Evolutionary conservation across 108 stramenopile genomes (phyloP).

Genomic region (Epipyxis sp.): DNA sequence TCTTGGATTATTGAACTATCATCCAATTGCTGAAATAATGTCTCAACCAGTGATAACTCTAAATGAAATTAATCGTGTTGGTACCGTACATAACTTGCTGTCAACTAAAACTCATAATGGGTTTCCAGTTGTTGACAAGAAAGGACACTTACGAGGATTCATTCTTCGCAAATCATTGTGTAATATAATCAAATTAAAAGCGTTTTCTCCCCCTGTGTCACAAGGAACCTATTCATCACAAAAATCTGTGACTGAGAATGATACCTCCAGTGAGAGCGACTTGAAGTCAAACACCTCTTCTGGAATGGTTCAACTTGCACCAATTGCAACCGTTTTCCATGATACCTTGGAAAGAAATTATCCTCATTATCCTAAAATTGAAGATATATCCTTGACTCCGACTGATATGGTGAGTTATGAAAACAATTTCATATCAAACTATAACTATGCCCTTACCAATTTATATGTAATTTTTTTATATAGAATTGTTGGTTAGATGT

Average conservation of each 20-base stretch:
- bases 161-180: slow-evolving; percentile 25
- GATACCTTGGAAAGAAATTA: slow-evolving; percentile 31
- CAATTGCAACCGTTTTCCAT: slow-evolving; percentile 22
- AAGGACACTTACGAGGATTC: slow-evolving; percentile 17
- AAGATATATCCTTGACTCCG: slow-evolving; percentile 13
- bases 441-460: neutral
- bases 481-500: slow-evolving; percentile 20
- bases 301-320: slow-evolving; percentile 7
- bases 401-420: slow-evolving; percentile 23
- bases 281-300: neutral
- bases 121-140: slow-evolving; percentile 11
- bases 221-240: too few species aligned
- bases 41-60: slow-evolving; percentile 23
- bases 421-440: neutral
- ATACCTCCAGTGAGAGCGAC: neutral
- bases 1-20: neutral
- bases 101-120: slow-evolving; percentile 9
- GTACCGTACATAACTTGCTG: neutral
- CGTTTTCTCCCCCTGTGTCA: neutral
- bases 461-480: neutral
- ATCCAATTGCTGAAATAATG: slow-evolving; percentile 19
- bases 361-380: slow-evolving; percentile 31
- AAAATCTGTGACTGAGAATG: too few species aligned
- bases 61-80: slow-evolving; percentile 14
- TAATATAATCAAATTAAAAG: slow-evolving; percentile 27